Evolutionary conservation across 176 grass and related monocot species (phyloP).

Genomic region (Guadua angustifolia): DNA sequence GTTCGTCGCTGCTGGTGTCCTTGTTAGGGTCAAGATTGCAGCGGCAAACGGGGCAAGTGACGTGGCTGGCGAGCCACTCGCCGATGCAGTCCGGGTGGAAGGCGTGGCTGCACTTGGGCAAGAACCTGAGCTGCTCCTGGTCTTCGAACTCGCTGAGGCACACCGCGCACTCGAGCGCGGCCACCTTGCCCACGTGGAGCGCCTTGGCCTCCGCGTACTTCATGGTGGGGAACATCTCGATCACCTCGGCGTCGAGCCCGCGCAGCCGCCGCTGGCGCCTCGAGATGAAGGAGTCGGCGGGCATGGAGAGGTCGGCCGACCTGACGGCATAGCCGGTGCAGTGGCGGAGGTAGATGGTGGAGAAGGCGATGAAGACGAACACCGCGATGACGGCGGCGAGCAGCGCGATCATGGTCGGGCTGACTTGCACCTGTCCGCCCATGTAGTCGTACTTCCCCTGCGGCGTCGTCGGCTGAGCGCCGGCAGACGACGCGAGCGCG

Average conservation of each 20-base stretch:
- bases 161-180: conserved; percentile 69
- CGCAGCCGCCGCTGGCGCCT: conserved; percentile 22
- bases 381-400: conserved; percentile 44
- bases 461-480: conserved; percentile 26
- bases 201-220: conserved; percentile 57
- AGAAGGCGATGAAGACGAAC: conserved; percentile 49
- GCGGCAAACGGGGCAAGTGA: conserved; percentile 77
- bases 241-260: conserved; percentile 48
- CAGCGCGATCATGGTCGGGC: conserved; percentile 41
- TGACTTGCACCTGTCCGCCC: conserved; percentile 31
- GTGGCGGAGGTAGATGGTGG: conserved; percentile 52
- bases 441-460: background rate
- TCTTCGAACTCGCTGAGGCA: conserved; percentile 87
- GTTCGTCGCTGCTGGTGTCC: conserved; percentile 38
- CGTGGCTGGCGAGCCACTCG: conserved; percentile 72
- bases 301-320: background rate
- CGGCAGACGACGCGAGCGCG: background rate
- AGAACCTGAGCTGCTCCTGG: conserved; percentile 64
- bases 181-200: conserved; percentile 32
- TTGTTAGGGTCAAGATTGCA: conserved; percentile 53
- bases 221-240: conserved; percentile 65
- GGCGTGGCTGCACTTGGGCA: conserved; percentile 86
- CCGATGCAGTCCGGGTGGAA: conserved; percentile 87
- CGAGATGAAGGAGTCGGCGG: background rate
- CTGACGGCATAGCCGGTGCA: conserved; percentile 38